phyloP scores from a whole-genome alignment of 2,329 filamentous ascomycete species.

The Neofusicoccum umdonicola region DNA sequence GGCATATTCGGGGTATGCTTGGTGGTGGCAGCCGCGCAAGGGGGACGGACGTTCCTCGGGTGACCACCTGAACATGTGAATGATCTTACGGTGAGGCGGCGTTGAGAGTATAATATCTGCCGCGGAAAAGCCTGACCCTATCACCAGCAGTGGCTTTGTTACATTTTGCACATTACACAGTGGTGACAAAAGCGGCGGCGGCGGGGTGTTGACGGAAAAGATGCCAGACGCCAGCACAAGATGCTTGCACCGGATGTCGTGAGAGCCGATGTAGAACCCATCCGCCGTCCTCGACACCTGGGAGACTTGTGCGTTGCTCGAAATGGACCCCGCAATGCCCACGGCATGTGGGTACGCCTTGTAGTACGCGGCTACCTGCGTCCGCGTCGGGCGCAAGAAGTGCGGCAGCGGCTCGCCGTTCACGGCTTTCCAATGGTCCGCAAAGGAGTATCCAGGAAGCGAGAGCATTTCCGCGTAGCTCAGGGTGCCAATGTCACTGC shows the following conservation, averaged over 20 bases:
- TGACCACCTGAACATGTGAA: slow-evolving; percentile 63
- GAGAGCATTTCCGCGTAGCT: slow-evolving; percentile 63
- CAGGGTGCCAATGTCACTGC: slow-evolving; percentile 57
- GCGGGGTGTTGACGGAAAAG: slow-evolving; percentile 55
- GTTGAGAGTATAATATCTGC: slow-evolving; percentile 60
- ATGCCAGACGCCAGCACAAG: slow-evolving; percentile 60
- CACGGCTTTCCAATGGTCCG: slow-evolving; percentile 48
- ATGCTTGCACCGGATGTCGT: slow-evolving; percentile 54
- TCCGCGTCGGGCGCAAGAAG: slow-evolving; percentile 55
- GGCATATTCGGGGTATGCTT: slow-evolving; percentile 63
- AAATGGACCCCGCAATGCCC: slow-evolving; percentile 50
- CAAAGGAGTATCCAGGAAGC: slow-evolving; percentile 58
- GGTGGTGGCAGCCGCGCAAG: slow-evolving; percentile 57
- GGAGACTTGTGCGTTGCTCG: slow-evolving; percentile 41
- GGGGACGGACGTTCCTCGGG: slow-evolving; percentile 56
- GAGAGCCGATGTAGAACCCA: slow-evolving; percentile 52
- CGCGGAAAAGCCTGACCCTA: slow-evolving; percentile 62
- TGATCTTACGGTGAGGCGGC: slow-evolving; percentile 48
- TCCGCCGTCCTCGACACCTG: slow-evolving; percentile 44
- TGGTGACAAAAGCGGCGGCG: slow-evolving; percentile 49
- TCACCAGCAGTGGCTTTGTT: slow-evolving; percentile 50
- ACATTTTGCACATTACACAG: slow-evolving; percentile 33
- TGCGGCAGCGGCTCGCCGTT: slow-evolving; percentile 46
- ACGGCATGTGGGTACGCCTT: slow-evolving; percentile 53
- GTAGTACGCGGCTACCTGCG: slow-evolving; percentile 56